Evolutionary conservation across 805 yeast genomes (phyloP).

Genomic region (Hanseniaspora occidentalis): DNA sequence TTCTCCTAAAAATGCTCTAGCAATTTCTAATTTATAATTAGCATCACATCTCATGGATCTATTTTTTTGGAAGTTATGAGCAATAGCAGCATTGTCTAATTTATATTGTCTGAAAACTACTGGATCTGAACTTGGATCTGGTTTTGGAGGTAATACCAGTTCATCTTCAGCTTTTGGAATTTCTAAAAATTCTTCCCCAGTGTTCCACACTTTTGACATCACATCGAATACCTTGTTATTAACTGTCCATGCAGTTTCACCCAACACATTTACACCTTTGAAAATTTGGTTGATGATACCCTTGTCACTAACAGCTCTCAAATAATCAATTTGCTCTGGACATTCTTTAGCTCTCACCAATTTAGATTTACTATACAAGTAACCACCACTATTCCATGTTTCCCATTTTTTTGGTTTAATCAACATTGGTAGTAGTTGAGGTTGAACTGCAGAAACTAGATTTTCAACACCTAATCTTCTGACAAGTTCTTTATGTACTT

Average conservation of each 20-base stretch:
- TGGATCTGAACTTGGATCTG: slow-evolving; percentile 62
- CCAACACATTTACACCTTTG: slow-evolving; percentile 75
- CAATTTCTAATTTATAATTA: slow-evolving; percentile 88
- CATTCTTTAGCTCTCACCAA: slow-evolving; percentile 72
- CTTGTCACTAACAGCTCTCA: slow-evolving; percentile 69
- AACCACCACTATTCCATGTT: slow-evolving; percentile 75
- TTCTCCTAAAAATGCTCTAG: slow-evolving; percentile 81
- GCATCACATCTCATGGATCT: slow-evolving; percentile 89
- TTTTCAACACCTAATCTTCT: slow-evolving; percentile 55
- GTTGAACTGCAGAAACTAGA: slow-evolving; percentile 54
- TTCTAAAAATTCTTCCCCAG: slow-evolving; percentile 61
- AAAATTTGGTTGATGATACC: slow-evolving; percentile 55
- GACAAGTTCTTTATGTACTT: slow-evolving; percentile 57
- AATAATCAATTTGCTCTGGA: slow-evolving; percentile 81
- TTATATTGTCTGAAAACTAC: slow-evolving; percentile 56
- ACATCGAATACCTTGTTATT: slow-evolving; percentile 58
- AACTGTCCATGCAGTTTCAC: slow-evolving; percentile 86
- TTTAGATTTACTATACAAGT: slow-evolving; percentile 46
- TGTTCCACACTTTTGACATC: slow-evolving; percentile 75
- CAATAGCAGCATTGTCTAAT: slow-evolving; percentile 14
- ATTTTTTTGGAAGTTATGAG: slow-evolving; percentile 45
- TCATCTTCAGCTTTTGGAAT: slow-evolving; percentile 46
- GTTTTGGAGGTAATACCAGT: slow-evolving; percentile 40
- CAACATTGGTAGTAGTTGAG: slow-evolving; percentile 88
- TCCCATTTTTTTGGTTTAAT: slow-evolving; percentile 87